These are phyloP conservation scores for Artemisia annua DNA, from an alignment of 129 eudicot species.

Conservation along the genomic window DNA sequence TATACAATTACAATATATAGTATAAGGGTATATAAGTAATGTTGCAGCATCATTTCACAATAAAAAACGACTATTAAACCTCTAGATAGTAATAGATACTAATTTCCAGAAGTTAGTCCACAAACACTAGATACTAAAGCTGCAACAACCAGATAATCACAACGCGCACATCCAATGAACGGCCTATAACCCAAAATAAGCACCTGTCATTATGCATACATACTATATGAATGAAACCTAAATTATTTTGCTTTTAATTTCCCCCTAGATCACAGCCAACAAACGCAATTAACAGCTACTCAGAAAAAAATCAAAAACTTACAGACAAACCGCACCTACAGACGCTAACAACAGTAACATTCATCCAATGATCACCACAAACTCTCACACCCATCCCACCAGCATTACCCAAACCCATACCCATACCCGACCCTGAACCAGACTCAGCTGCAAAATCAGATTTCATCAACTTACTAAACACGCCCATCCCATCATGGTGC, in stretches of 20 bases:
- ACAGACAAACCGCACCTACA: constrained; percentile 70
- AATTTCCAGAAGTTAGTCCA: too few relatives aligned
- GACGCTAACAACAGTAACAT: constrained; percentile 63
- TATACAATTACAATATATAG: too few relatives aligned
- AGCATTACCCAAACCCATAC: constrained; percentile 31
- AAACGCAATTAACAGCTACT: neutral
- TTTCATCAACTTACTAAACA: constrained; percentile 63
- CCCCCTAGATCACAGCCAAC: constrained; percentile 2
- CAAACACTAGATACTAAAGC: neutral
- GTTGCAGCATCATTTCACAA: too few relatives aligned
- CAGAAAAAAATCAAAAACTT: constrained; percentile 30
- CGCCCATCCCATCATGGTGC: constrained; percentile 82
- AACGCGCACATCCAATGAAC: too few relatives aligned
- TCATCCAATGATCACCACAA: constrained; percentile 77
- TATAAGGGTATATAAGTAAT: too few relatives aligned
- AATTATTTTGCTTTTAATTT: too few relatives aligned
- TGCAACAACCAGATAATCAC: neutral
- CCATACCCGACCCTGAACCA: constrained; percentile 32
- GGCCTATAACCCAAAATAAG: too few relatives aligned
- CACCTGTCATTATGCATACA: too few relatives aligned
- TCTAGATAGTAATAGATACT: too few relatives aligned
- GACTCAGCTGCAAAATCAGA: constrained; percentile 46
- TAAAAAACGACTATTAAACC: too few relatives aligned
- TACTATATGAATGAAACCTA: too few relatives aligned
- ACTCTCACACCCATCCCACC: constrained; percentile 30